Base-by-base conservation (phyloP, 768 basidiomycete genomes). In the Boletus rubroflammeus region DNA sequence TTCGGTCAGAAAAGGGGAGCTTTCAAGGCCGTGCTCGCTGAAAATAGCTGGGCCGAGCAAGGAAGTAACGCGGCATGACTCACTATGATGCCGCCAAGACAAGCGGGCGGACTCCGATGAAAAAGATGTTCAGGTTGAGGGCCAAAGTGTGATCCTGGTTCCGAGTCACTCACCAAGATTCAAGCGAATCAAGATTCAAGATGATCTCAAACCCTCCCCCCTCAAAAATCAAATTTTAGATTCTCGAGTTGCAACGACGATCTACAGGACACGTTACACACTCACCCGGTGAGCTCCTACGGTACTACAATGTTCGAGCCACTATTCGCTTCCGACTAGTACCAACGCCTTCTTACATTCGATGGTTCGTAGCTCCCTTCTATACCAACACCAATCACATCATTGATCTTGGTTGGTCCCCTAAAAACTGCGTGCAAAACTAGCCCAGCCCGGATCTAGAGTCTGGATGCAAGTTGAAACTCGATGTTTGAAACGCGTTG, bases 391-490 rank as follows among this genome's bases (percentile, higher is more conserved):
- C 10, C 7, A 14, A 1, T 46, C 21, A 4, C 29, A 47, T 47
- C 21, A 21, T 15, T 29, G 14, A 38, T 17, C 15, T 14, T 17
- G 48, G 13, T n/a, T n/a, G n/a, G n/a, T n/a, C 21, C 28, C 32
- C 52, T 19, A 23, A 15, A 31, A 53, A 40, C 35, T 36, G 11
- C 26, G 9, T 17, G 17, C 38, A 9, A 31, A 26, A 19, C 50
- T 11, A 17, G 13, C 26, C n/a, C n/a, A n/a, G n/a, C n/a, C n/a
- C n/a, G n/a, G n/a, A 7, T n/a, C n/a, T 8, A 2, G 17, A 31
- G 17, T 26, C 38, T 53, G 25, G 51, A 19, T 3, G n/a, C 52
- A 13, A 19, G 39, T 29, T 55, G 53, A 54, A 54, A 55, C 53
- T n/a, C n/a, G n/a, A n/a, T n/a, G n/a, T n/a, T n/a, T n/a, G n/a